A percentile compares a stretch with the other conserved stretches of the same genome.
Evolutionary conservation across 2,329 filamentous ascomycete species (phyloP).

Genomic region (Xylaria sp.): DNA sequence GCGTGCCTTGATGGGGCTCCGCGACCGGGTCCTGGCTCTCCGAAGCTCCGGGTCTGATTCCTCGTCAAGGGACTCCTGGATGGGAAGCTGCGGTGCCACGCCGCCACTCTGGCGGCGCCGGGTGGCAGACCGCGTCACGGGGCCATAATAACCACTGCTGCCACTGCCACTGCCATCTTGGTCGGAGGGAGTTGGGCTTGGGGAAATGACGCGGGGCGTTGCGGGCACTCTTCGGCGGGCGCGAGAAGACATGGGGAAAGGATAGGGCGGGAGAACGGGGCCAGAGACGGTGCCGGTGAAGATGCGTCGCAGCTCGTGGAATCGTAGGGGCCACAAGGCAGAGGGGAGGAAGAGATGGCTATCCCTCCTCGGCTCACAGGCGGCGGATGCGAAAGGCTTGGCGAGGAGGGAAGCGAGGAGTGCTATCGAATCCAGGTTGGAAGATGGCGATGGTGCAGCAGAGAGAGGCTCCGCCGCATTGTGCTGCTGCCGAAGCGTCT

Average conservation of each 20-base stretch:
- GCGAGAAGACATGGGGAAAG: slow-evolving; percentile 63
- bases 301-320: slow-evolving; percentile 60
- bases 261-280: slow-evolving; percentile 70
- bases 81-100: slow-evolving; percentile 64
- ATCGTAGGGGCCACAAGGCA: slow-evolving; percentile 59
- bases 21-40: slow-evolving; percentile 76
- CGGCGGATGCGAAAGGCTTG: slow-evolving; percentile 46
- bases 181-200: slow-evolving; percentile 80
- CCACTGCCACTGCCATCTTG: slow-evolving; percentile 61
- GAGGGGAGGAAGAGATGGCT: slow-evolving; percentile 59
- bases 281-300: slow-evolving; percentile 67
- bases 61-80: slow-evolving; percentile 68
- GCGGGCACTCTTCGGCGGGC: slow-evolving; percentile 71
- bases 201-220: slow-evolving; percentile 89
- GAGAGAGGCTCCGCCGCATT: slow-evolving; percentile 70
- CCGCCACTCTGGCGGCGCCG: slow-evolving; percentile 62
- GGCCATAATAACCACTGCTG: slow-evolving; percentile 67
- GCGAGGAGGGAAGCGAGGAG: slow-evolving; percentile 52
- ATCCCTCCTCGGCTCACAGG: slow-evolving; percentile 61
- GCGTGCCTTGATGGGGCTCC: slow-evolving; percentile 70
- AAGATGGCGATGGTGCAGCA: slow-evolving; percentile 60
- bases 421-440: slow-evolving; percentile 69
- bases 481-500: slow-evolving; percentile 42
- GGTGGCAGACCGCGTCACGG: slow-evolving; percentile 80
- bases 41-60: slow-evolving; percentile 64